Evolutionary conservation across 805 yeast species (phyloP), one percentile per base, ranked within the genome.

Genomic region (Yarrowia sp.): DNA sequence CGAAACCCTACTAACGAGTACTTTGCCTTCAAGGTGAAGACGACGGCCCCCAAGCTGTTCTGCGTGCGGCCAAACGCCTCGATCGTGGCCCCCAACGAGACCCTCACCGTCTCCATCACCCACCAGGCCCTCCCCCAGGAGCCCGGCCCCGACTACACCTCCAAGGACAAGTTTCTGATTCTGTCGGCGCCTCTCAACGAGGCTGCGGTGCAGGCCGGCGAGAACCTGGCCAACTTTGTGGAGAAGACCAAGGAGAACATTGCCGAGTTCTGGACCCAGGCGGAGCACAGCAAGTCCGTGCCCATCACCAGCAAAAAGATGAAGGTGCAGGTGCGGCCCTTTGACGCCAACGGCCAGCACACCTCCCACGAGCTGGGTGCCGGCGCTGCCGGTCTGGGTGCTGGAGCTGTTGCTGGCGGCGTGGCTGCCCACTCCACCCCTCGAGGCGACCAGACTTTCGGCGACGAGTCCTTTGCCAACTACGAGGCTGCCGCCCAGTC

Each of bases 21-120:
- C 39, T 82, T 87, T 53, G 97, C 97, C 38, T 95, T 92, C 84
- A 95, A 95, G 81, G 98, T 95, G 76, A 95, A 94, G 81, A 94
- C 99, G 55, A 95, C 99, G 8, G 98, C 98, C 10, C 99, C 99
- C 70, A 93, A 91, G 78, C 82, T 91, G 78, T 84, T 93, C 82
- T 91, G 97, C 78, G 98, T 95, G 65, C 89, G 97, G 80, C 99
- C 99, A 70, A 95, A 93, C 78, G 94, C 98, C 69, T 86, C 95
- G 15, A 78, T 89, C 42, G 82, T 95, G 68, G 82, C 82, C 36
- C 93, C 98, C 14, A 95, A 96, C 42, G 85, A 85, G 71, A 77
- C 87, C 30, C 79, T 87, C 66, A 86, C 89, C 67, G 90, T 95
- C 66, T 85, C 93, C 56, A 76, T 95, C 73, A 91, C 92, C 73